These are phyloP conservation scores for Megacollybia platyphylla DNA, from an alignment of 1,284 basidiomycete genomes.

Conservation along the genomic window DNA sequence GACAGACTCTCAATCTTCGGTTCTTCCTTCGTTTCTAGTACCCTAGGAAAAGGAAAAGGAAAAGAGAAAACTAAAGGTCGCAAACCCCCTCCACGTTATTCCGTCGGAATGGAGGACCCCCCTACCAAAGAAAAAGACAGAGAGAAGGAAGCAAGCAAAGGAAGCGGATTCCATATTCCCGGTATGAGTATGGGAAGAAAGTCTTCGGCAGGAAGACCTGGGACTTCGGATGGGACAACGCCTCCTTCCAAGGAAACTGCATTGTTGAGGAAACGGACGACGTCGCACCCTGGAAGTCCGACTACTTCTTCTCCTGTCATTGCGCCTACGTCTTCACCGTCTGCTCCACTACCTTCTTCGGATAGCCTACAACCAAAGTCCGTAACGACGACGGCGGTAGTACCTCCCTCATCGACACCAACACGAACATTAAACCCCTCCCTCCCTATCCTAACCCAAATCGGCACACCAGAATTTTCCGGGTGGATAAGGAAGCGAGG, in stretches of 20 bases:
- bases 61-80: slow-evolving; percentile 39
- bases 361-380: neutral
- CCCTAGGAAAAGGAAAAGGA: too few species aligned
- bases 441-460: slow-evolving; percentile 72
- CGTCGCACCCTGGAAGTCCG: slow-evolving; percentile 16
- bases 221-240: slow-evolving; percentile 4
- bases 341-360: neutral
- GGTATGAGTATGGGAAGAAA: slow-evolving; percentile 32
- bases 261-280: slow-evolving; percentile 36
- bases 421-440: slow-evolving; percentile 31
- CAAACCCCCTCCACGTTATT: slow-evolving; percentile 71
- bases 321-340: too few species aligned
- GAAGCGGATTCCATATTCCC: slow-evolving; percentile 33
- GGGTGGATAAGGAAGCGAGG: slow-evolving; percentile 97
- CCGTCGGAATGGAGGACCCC: slow-evolving; percentile 8
- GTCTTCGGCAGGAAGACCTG: slow-evolving; percentile 8
- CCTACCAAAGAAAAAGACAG: too few species aligned
- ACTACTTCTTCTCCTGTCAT: neutral
- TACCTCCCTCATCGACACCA: slow-evolving; percentile 6
- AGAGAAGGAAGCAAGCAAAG: neutral
- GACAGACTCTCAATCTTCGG: slow-evolving; percentile 76
- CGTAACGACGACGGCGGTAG: slow-evolving; percentile 3
- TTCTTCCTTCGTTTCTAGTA: slow-evolving; percentile 24
- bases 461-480: slow-evolving; percentile 76
- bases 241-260: slow-evolving; percentile 8